A percentile compares a stretch with the other conserved stretches of the same genome.
Conservation (phyloP, 108 stramenopile genomes). For the Aurantiochytrium sp. region DNA sequence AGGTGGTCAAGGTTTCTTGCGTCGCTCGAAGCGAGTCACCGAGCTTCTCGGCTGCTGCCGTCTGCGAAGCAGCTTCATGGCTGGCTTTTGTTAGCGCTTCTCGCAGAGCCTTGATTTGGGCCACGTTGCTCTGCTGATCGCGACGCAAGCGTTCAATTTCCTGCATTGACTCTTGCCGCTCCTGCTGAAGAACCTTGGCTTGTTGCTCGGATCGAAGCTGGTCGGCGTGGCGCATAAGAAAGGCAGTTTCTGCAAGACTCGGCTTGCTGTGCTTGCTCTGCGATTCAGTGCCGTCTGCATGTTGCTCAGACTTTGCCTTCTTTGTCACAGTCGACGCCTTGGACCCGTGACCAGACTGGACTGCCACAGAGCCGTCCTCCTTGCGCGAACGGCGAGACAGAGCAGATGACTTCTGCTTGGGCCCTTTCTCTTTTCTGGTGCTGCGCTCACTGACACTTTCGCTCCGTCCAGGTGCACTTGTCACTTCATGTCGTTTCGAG, state of each 20-base stretch:
- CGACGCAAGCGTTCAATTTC: background rate
- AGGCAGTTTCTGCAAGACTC: background rate
- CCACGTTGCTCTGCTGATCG: background rate
- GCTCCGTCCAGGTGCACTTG: no score
- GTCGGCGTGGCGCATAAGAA: conserved; percentile 10
- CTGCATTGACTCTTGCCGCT: background rate
- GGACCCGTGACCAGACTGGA: no score
- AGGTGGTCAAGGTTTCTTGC: background rate
- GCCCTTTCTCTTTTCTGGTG: no score
- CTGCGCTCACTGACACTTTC: no score
- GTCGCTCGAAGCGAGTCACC: background rate
- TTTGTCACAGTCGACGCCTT: no score
- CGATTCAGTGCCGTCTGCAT: no score
- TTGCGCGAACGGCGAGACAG: no score
- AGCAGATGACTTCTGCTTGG: no score
- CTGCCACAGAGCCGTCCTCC: no score
- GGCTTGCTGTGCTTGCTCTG: background rate
- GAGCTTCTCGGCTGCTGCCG: background rate
- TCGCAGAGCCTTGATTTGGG: background rate
- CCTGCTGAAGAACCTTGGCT: background rate
- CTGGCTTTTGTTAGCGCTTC: background rate
- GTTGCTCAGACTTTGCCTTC: no score
- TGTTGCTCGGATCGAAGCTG: background rate
- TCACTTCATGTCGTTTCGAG: no score
- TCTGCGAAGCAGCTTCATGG: background rate